These are phyloP conservation scores for Medicago ruthenica DNA, from an alignment of 306 rosid species.

Conservation along the genomic window DNA sequence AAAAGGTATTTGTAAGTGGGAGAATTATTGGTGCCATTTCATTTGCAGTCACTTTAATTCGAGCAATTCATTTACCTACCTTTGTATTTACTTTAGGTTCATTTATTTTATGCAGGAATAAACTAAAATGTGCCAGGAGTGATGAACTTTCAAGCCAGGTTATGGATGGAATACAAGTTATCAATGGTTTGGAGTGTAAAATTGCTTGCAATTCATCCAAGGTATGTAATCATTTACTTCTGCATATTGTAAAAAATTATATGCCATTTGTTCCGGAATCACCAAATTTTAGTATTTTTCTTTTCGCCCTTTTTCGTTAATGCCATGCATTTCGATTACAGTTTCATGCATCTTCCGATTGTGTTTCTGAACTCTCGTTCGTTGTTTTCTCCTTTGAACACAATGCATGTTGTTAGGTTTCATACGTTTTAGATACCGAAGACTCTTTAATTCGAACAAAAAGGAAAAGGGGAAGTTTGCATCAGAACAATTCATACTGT, in stretches of 20 bases:
- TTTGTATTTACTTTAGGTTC: slow-evolving; percentile 38
- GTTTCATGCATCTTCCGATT: slow-evolving; percentile 19
- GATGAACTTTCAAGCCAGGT: slow-evolving; percentile 77
- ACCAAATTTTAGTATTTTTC: neutral
- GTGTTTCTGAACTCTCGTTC: slow-evolving; percentile 42
- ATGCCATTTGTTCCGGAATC: neutral
- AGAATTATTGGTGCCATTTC: slow-evolving; percentile 35
- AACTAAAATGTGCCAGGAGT: slow-evolving; percentile 55
- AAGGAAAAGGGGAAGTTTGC: slow-evolving; percentile 60
- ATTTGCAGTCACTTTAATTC: neutral
- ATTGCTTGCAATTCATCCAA: slow-evolving; percentile 92
- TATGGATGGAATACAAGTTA: slow-evolving; percentile 72
- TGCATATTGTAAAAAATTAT: slow-evolving; percentile 2
- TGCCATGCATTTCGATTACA: slow-evolving; percentile 30
- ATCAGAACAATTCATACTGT: slow-evolving; percentile 52
- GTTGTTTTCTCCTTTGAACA: slow-evolving; percentile 40
- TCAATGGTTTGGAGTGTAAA: slow-evolving; percentile 97
- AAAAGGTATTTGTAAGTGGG: slow-evolving; percentile 66
- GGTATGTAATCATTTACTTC: slow-evolving; percentile 54
- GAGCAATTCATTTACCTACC: neutral
- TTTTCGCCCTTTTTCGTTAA: slow-evolving; percentile 17
- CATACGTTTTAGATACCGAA: slow-evolving; percentile 96
- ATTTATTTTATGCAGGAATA: slow-evolving; percentile 66
- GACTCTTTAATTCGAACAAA: slow-evolving; percentile 74
- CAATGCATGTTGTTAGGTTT: slow-evolving; percentile 68